Conservation (phyloP, 495 filamentous ascomycete genomes). For the Aspergillus funiculosus region DNA sequence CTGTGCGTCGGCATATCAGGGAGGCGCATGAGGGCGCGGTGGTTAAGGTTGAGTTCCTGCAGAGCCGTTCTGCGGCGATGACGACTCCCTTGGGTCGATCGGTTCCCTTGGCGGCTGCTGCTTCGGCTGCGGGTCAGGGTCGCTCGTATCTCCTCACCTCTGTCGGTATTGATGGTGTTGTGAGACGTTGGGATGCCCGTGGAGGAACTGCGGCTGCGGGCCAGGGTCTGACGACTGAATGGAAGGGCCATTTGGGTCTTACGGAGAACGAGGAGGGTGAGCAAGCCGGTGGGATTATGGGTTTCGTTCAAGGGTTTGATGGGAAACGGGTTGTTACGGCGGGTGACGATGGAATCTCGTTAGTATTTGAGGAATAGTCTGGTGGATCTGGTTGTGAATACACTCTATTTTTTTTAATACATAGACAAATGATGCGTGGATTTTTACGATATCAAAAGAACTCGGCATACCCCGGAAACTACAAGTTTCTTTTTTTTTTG, state of each 20-base stretch:
- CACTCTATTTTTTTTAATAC: conserved; percentile 5
- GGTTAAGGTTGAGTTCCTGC: conserved; percentile 86
- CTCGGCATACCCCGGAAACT: not conserved
- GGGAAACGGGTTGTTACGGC: conserved; percentile 69
- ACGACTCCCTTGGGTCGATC: conserved; percentile 23
- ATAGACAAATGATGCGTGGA: conserved; percentile 9
- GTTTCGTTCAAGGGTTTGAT: conserved; percentile 75
- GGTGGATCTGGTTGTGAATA: not conserved
- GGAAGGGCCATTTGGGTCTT: conserved; percentile 73
- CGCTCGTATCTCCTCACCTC: conserved; percentile 68
- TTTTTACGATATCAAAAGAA: not conserved
- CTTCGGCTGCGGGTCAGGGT: conserved; percentile 26
- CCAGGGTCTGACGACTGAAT: conserved; percentile 67
- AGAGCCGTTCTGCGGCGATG: conserved; percentile 26
- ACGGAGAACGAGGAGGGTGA: conserved; percentile 60
- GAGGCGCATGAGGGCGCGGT: conserved; percentile 80
- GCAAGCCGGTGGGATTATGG: conserved; percentile 72
- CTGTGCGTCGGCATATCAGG: conserved; percentile 68
- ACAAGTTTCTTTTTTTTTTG: not conserved
- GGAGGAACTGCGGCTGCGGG: conserved; percentile 62
- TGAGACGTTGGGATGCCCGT: conserved; percentile 80
- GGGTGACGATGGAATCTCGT: conserved; percentile 72
- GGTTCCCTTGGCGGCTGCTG: conserved; percentile 20
- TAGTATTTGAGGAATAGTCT: conserved; percentile 55
- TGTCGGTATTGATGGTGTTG: conserved; percentile 76